Conservation (phyloP, 2,329 filamentous ascomycete genomes). For the Stemphylium beticola region DNA sequence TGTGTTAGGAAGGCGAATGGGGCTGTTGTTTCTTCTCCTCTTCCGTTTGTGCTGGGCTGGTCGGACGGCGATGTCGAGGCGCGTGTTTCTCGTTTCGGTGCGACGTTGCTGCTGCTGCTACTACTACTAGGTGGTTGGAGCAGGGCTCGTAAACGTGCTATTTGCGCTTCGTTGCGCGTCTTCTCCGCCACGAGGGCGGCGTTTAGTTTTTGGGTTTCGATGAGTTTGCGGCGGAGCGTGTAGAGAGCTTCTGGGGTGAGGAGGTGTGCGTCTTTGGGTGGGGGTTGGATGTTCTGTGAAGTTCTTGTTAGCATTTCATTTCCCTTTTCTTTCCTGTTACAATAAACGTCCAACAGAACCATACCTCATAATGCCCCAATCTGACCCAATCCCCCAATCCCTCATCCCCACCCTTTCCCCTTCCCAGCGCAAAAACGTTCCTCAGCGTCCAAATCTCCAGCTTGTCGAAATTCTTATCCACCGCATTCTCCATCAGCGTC, state of each 20-base stretch:
- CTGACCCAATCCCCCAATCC: slow-evolving; percentile 74
- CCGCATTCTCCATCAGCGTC: slow-evolving; percentile 56
- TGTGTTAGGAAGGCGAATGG: slow-evolving; percentile 64
- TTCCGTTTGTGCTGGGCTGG: background rate
- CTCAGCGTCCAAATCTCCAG: slow-evolving; percentile 80
- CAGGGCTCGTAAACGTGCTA: slow-evolving; percentile 68
- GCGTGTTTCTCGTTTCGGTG: slow-evolving; percentile 26
- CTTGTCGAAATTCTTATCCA: slow-evolving; percentile 60
- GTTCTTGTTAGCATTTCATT: background rate
- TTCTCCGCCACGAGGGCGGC: slow-evolving; percentile 72
- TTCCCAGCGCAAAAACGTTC: slow-evolving; percentile 65
- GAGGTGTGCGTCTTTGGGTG: slow-evolving; percentile 49
- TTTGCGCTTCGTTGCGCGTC: slow-evolving; percentile 72
- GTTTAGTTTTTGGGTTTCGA: slow-evolving; percentile 80
- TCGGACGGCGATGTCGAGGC: slow-evolving; percentile 26
- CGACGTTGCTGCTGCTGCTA: background rate
- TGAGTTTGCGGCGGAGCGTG: slow-evolving; percentile 73
- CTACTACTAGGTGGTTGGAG: slow-evolving; percentile 40
- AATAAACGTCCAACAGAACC: slow-evolving; percentile 11
- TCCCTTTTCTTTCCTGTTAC: no score
- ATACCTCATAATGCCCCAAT: slow-evolving; percentile 82
- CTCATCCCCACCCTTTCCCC: slow-evolving; percentile 63
- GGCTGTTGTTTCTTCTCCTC: background rate
- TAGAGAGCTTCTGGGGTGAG: slow-evolving; percentile 70
- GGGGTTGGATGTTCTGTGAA: slow-evolving; percentile 33